phyloP scores from a whole-genome alignment of 2,329 filamentous ascomycete species.

The Verticillium nonalfalfae region DNA sequence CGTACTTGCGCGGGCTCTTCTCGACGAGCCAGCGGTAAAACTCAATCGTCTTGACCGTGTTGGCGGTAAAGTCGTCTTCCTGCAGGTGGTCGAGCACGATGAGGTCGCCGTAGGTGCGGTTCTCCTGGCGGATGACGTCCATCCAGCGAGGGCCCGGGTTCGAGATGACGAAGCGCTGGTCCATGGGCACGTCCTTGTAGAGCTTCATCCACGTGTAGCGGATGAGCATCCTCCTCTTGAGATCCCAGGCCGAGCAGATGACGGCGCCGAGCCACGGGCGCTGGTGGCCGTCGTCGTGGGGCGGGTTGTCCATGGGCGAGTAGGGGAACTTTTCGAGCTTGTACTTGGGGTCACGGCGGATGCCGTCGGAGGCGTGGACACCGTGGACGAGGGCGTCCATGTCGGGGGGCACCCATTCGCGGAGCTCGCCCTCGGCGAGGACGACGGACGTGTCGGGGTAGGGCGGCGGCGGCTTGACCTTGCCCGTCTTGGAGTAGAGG shows the following conservation, averaged over 20 bases:
- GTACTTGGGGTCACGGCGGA: slow-evolving; percentile 7
- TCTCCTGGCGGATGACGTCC: slow-evolving; percentile 18
- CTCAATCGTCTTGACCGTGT: slow-evolving; percentile 25
- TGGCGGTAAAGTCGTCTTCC: slow-evolving; percentile 22
- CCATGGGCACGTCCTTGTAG: slow-evolving; percentile 20
- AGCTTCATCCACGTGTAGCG: slow-evolving; percentile 24
- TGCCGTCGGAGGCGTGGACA: slow-evolving; percentile 1
- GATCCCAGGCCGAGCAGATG: slow-evolving; percentile 19
- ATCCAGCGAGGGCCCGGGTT: slow-evolving; percentile 20
- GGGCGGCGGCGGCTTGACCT: not conserved
- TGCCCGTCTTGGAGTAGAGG: not conserved
- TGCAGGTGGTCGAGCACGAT: slow-evolving; percentile 23
- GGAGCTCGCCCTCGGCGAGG: not conserved
- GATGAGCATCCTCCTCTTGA: slow-evolving; percentile 20
- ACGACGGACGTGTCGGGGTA: not conserved
- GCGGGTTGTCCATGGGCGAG: slow-evolving; percentile 13
- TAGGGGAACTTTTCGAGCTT: slow-evolving; percentile 15
- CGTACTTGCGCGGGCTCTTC: slow-evolving; percentile 13
- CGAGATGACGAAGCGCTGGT: slow-evolving; percentile 21
- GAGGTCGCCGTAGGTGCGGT: slow-evolving; percentile 24
- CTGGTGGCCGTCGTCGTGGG: not conserved
- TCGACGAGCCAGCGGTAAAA: slow-evolving; percentile 21
- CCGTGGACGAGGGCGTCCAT: slow-evolving; percentile 8
- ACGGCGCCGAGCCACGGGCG: slow-evolving; percentile 21
- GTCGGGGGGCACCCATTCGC: not conserved